Conservation (phyloP, 2,329 filamentous ascomycete species). For the Bipolaris victoriae region DNA sequence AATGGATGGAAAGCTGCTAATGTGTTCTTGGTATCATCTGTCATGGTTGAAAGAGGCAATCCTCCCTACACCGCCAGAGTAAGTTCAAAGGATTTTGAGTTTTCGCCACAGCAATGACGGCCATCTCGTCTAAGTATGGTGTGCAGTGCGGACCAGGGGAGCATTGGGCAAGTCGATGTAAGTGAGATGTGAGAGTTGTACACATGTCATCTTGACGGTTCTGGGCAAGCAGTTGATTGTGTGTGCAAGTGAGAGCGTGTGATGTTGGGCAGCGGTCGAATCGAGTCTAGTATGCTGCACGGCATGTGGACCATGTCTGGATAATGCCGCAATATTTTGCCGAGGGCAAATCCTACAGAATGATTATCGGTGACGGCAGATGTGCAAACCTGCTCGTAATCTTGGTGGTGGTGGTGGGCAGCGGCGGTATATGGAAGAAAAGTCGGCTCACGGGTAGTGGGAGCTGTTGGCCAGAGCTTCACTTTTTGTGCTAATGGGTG, state of each 20-base stretch:
- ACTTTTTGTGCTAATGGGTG: background rate
- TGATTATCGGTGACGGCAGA: conserved; percentile 5
- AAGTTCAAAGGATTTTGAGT: no score
- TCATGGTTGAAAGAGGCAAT: no score
- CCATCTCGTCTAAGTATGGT: no score
- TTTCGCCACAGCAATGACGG: no score
- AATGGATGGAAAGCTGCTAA: no score
- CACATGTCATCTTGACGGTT: no score
- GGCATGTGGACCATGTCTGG: conserved; percentile 3
- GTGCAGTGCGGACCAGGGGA: background rate
- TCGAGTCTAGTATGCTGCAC: conserved; percentile 7
- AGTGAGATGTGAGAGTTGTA: no score
- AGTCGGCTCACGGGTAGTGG: background rate
- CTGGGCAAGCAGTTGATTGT: background rate
- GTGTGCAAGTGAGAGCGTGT: background rate
- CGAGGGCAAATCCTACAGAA: conserved; percentile 9
- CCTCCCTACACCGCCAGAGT: no score
- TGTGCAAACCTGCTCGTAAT: background rate
- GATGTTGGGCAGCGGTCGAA: conserved; percentile 3
- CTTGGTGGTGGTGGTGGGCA: background rate
- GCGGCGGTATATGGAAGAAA: background rate
- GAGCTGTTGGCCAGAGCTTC: background rate
- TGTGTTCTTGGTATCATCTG: no score
- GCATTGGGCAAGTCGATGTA: background rate
- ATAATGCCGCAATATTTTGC: conserved; percentile 9